Base-by-base conservation (phyloP, 208 protist species). In the Wallacemonas rigidus region DNA sequence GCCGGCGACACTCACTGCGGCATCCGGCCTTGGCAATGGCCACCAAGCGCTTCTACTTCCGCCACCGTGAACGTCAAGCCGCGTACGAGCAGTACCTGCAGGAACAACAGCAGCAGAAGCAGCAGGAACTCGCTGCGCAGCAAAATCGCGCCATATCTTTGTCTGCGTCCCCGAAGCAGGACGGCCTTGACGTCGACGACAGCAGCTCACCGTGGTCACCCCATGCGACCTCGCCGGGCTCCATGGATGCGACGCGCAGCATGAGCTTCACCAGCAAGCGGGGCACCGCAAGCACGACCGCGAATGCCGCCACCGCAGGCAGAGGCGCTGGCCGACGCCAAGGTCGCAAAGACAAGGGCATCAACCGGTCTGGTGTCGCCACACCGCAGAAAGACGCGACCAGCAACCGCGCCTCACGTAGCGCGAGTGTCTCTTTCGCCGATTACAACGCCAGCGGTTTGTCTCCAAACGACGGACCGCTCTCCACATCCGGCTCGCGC, bases 11-110 rank as follows among this genome's bases (percentile, higher is more conserved):
- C 71, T 96, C 91, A 15, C 58, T 96, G 67, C 85, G 91, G 2
- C 91, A 96, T 67, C 91, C 91, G 5, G 88, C 91, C 0, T 80
- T 96, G 2, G 85, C 91, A 38, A 93, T 92, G 87, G 82, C 88
- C 15, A 84, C 87, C 8, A 85, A 89, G 60, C 81, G 77, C 39
- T 94, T 90, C 61, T 96, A 87, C 67, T 85, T 64, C 3, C 76
- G 71, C 41, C 77, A 80, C 9, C 78, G 69, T 26, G 74, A 64
- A 17, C 77, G 69, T 4, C 63, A 77, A 3, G 77, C 77, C 58
- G 57, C 72, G 55, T 58, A 69, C 40, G 50, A 58, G 47, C 64
- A 58, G 60, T 53, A 50, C 48, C 61, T 63, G 40, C 38, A 60
- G 17, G 47, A 48, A 54, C 41, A 45, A 9, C 60, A 58, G 60